Evolutionary conservation across 768 basidiomycete genomes (phyloP).

Genomic region (Lyophyllum decastes): DNA sequence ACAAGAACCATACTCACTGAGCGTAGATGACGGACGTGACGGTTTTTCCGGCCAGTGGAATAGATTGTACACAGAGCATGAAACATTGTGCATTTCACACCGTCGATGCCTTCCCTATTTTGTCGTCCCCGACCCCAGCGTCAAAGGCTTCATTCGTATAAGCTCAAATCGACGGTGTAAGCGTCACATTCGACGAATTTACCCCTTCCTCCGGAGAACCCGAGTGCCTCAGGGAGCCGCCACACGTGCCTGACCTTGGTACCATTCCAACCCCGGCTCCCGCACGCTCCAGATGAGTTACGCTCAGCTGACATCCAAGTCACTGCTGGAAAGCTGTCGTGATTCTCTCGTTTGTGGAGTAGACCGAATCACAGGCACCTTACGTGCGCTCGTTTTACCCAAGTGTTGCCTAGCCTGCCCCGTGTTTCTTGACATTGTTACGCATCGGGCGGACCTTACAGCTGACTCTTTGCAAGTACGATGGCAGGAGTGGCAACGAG

Average conservation of each 20-base stretch:
- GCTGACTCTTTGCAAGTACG: not conserved
- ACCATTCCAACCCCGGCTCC: not conserved
- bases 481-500: not conserved
- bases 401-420: not conserved
- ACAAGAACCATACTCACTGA: conserved; percentile 89
- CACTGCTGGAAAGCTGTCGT: not conserved
- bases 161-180: not conserved
- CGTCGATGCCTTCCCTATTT: not conserved
- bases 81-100: not conserved
- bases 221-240: not conserved
- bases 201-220: not conserved
- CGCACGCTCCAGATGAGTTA: not conserved
- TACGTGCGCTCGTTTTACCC: not conserved
- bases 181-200: not conserved
- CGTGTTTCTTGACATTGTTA: not conserved
- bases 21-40: conserved; percentile 10
- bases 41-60: conserved; percentile 7
- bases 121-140: not conserved
- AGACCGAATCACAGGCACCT: not conserved
- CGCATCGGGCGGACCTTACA: conserved; percentile 6
- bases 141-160: not conserved
- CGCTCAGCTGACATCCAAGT: not conserved
- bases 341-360: not conserved
- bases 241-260: not conserved
- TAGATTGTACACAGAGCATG: conserved; percentile 13